phyloP scores from a whole-genome alignment of 352 stramenopile genomes.

The Blastocystis sp. region DNA sequence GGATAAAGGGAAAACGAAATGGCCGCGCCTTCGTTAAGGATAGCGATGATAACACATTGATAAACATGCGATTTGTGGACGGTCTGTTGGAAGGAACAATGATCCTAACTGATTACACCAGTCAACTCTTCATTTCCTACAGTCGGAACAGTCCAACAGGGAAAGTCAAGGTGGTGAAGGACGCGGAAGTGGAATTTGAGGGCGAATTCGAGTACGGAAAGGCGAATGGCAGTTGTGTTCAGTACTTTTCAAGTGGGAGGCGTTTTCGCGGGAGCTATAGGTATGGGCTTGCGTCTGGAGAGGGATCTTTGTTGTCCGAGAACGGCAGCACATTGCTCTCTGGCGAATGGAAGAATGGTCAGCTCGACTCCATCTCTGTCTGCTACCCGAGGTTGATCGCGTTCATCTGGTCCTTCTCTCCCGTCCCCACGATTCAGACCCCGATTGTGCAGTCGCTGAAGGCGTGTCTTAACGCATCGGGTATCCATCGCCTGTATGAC shows the following conservation, averaged over 20 bases:
- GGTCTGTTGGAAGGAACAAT: slow-evolving; percentile 1
- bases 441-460: too few species aligned
- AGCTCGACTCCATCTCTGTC: neutral
- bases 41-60: neutral
- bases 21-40: neutral
- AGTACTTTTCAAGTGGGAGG: neutral
- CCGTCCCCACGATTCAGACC: neutral
- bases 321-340: neutral
- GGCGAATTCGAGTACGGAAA: neutral
- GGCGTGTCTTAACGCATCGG: too few species aligned
- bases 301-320: neutral
- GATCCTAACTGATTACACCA: neutral
- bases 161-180: neutral
- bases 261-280: neutral
- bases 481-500: too few species aligned
- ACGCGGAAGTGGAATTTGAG: neutral
- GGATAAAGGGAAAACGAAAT: neutral
- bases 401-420: neutral
- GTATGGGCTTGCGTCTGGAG: neutral
- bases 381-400: neutral
- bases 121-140: neutral
- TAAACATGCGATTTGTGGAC: neutral
- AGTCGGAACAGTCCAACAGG: neutral
- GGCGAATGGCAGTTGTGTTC: neutral
- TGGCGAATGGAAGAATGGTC: neutral